Conservation (phyloP, 192 early-diverging fungal species). For the Diversispora epigaea region DNA sequence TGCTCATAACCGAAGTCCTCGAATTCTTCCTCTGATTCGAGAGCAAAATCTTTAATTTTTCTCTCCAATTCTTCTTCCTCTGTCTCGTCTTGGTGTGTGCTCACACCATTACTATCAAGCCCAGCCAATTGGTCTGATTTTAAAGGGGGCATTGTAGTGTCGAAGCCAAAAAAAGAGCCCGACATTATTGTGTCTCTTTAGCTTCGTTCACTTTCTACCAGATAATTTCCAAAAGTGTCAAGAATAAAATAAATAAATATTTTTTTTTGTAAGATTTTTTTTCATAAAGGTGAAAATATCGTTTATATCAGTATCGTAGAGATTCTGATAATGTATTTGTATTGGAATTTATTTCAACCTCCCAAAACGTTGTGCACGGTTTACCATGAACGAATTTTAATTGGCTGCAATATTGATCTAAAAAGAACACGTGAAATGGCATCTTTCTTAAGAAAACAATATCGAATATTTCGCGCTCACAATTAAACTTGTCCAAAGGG, state of each 20-base stretch:
- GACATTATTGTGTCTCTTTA: constrained; percentile 34
- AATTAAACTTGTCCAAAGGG: too few species aligned
- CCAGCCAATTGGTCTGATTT: constrained; percentile 38
- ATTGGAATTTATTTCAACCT: too few species aligned
- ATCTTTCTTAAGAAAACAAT: too few species aligned
- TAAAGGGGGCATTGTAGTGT: constrained; percentile 52
- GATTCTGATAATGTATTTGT: constrained; percentile 16
- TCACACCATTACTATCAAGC: constrained; percentile 21
- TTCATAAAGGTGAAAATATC: not conserved
- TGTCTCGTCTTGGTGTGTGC: constrained; percentile 26
- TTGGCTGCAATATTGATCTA: too few species aligned
- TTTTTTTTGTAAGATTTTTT: not conserved
- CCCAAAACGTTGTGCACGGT: too few species aligned
- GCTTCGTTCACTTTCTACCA: not conserved
- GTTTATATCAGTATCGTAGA: not conserved
- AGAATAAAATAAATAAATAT: not conserved
- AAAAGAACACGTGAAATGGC: too few species aligned
- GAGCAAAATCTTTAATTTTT: constrained; percentile 40
- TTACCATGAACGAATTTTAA: too few species aligned
- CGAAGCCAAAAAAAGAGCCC: constrained; percentile 51
- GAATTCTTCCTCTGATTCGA: constrained; percentile 52
- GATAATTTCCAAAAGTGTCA: not conserved
- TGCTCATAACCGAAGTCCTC: constrained; percentile 66
- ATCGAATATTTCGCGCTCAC: too few species aligned
- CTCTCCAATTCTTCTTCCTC: constrained; percentile 37